Base-by-base conservation (phyloP, 169 alveolate species). In the Plasmodium fragile region DNA sequence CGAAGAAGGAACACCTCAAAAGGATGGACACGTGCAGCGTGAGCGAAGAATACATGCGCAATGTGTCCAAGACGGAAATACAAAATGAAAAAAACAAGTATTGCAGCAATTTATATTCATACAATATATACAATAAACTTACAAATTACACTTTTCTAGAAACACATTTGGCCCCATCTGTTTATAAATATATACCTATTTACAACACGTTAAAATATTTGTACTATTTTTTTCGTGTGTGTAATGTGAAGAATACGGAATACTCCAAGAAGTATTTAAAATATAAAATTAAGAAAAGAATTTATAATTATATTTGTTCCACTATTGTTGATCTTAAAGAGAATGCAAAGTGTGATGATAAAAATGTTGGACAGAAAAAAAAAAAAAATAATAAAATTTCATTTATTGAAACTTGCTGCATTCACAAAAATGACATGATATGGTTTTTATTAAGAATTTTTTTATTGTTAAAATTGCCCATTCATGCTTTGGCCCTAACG, bases 391-490 rank as follows among this genome's bases (percentile, higher is more conserved):
- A 53, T n/a, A 80, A 70, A 16, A 32, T 22, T 39, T 91, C 94
- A 4, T 41, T 81, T 41, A 39, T 13, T 80, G 83, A 81, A 80
- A n/a, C 30, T 45, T 91, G 91, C 59, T 45, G 83, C 25, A 69
- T 71, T 39, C 52, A 91, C 53, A 91, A 80, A 81, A 79, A 91
- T 81, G 94, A 91, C 53, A 91, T 91, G 5, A 43, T 91, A 32
- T 91, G 94, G 94, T 91, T 91, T 91, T 80, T 91, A 45, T 28
- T 91, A 81, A 79, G 92, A 91, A 70, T 91, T 45, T 91, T 91
- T 71, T 22, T 91, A 28, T 70, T 91, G 39, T 81, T 91, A 70
- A 91, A 91, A 59, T 55, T 91, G 36, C 94, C 94, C 1, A 34
- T 91, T n/a, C 94, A 91, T 91, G 82, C 84, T n/a, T 59, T 91